A percentile compares a stretch with the other conserved stretches of the same genome.
Evolutionary conservation across 2,329 filamentous ascomycete genomes (phyloP).

Genomic region (Alternaria triticimaculans): DNA sequence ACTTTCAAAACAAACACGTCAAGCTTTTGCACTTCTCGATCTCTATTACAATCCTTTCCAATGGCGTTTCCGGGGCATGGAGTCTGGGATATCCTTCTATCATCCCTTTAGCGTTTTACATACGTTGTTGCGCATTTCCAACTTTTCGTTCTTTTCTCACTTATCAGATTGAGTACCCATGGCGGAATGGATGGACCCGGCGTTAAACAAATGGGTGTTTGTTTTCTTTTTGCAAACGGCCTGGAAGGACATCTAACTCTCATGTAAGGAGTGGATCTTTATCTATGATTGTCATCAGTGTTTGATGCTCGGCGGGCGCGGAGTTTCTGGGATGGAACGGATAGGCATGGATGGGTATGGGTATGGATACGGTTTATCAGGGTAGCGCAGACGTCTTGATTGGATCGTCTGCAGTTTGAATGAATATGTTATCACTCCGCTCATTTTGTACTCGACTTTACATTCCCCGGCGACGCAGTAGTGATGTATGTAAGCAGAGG

Average conservation of each 20-base stretch:
- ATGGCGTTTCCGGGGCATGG: not conserved
- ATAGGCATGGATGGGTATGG: not conserved
- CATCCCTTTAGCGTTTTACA: not conserved
- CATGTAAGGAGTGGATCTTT: constrained; percentile 8
- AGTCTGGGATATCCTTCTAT: not conserved
- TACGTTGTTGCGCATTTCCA: not conserved
- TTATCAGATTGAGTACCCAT: constrained; percentile 14
- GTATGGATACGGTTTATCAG: not conserved
- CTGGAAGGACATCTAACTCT: constrained; percentile 14
- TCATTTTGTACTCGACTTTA: not conserved
- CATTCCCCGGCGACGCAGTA: not conserved
- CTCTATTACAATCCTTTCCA: not conserved
- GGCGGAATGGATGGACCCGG: constrained; percentile 10
- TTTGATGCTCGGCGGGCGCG: not conserved
- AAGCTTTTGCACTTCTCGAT: not conserved
- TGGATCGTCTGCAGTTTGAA: constrained; percentile 3
- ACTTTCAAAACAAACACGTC: not conserved
- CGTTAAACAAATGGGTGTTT: not conserved
- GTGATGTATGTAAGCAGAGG: not conserved
- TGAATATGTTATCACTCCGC: constrained; percentile 4
- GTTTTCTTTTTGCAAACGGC: not conserved
- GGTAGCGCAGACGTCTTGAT: not conserved
- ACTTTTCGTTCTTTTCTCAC: not conserved
- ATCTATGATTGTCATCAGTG: not conserved
- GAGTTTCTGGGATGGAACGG: not conserved